phyloP scores from a whole-genome alignment of 208 protist genomes.

The Angomonas ambiguus region DNA sequence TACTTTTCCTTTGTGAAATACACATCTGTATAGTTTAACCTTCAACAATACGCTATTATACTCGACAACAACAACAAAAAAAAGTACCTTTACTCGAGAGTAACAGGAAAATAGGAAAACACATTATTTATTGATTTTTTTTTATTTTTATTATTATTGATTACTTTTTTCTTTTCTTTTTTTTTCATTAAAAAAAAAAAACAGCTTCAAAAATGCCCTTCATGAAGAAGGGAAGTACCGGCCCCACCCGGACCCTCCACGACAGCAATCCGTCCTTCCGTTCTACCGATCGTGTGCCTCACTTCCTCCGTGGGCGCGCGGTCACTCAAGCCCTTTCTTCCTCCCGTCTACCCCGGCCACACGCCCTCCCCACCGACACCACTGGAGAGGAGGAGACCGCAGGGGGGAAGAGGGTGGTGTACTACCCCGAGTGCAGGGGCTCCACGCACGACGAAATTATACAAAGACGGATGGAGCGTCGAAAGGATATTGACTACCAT shows the following conservation, averaged over 20 bases:
- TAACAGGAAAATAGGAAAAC: neutral
- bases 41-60: no score
- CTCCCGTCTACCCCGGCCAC: neutral
- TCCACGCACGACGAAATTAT: conserved; percentile 18
- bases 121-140: neutral
- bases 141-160: neutral
- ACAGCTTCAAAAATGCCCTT: neutral
- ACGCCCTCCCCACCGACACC: neutral
- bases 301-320: conserved; percentile 1
- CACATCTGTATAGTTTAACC: neutral
- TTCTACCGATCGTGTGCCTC: neutral
- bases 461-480: conserved; percentile 38
- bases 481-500: conserved; percentile 71
- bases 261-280: neutral
- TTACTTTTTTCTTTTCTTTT: neutral
- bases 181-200: neutral
- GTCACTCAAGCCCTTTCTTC: neutral
- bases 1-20: neutral
- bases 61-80: no score
- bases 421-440: conserved; percentile 18
- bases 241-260: neutral
- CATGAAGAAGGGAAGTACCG: neutral
- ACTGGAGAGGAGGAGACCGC: conserved; percentile 12
- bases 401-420: conserved; percentile 15
- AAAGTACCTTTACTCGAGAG: neutral